Evolutionary conservation across 2,329 filamentous ascomycete species (phyloP).

Genomic region (Myriosclerotinia duriaeana): DNA sequence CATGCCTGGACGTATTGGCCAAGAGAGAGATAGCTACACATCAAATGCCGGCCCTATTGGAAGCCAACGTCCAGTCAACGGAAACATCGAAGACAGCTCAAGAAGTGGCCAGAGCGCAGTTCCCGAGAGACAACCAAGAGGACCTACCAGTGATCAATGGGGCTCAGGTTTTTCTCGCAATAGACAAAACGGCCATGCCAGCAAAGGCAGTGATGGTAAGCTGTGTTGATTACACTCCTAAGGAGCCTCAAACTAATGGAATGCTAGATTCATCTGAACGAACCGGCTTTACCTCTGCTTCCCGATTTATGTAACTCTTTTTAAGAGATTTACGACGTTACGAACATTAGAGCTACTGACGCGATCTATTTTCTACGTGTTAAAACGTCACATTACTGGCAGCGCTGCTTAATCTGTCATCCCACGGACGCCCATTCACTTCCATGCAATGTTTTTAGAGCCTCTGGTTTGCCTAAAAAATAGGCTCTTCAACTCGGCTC

Average conservation of each 20-base stretch:
- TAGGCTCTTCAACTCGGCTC: constrained; percentile 14
- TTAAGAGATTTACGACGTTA: constrained; percentile 35
- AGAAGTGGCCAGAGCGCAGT: constrained; percentile 41
- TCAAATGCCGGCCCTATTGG: constrained; percentile 58
- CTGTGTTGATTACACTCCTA: constrained; percentile 32
- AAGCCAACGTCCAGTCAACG: constrained; percentile 58
- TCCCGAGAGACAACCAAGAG: constrained; percentile 63
- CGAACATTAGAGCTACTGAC: constrained; percentile 33
- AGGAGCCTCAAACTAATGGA: constrained; percentile 35
- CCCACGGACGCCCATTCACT: not conserved
- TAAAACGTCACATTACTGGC: constrained; percentile 29
- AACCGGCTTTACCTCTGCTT: constrained; percentile 30
- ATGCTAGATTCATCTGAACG: constrained; percentile 40
- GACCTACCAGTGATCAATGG: constrained; percentile 58
- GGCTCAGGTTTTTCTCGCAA: constrained; percentile 55
- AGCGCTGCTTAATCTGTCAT: constrained; percentile 28
- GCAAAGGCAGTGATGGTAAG: constrained; percentile 59
- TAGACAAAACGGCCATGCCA: constrained; percentile 60
- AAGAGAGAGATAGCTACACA: constrained; percentile 49
- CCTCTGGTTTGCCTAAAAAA: not conserved
- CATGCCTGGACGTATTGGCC: constrained; percentile 43
- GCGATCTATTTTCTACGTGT: constrained; percentile 26
- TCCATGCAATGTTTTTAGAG: constrained; percentile 11
- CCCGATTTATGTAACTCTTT: constrained; percentile 27
- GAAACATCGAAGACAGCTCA: constrained; percentile 36